Evolutionary conservation across 2,329 filamentous ascomycete species (phyloP).

Genomic region (Venturia aucupariae): DNA sequence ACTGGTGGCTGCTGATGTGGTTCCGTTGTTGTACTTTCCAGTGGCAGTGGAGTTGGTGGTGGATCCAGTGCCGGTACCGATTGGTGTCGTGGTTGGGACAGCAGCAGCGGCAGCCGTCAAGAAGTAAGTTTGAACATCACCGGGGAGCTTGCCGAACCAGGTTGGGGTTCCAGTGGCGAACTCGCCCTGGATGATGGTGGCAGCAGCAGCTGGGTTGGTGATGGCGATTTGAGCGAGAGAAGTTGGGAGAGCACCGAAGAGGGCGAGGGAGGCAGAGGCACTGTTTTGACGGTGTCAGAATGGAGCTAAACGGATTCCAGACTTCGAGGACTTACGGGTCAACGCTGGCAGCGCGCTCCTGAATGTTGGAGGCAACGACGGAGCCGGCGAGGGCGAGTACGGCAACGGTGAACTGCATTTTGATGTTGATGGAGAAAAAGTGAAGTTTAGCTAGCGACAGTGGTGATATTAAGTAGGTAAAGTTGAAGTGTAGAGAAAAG

Average conservation of each 20-base stretch:
- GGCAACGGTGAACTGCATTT: conserved; percentile 26
- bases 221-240: conserved; percentile 31
- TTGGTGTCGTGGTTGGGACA: conserved; percentile 16
- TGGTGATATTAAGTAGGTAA: background rate
- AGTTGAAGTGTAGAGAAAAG: background rate
- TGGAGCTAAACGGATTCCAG: background rate
- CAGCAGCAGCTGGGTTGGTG: conserved; percentile 34
- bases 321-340: conserved; percentile 15
- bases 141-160: conserved; percentile 38
- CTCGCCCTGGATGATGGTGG: conserved; percentile 33
- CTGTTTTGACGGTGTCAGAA: conserved; percentile 18
- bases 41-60: conserved; percentile 15
- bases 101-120: conserved; percentile 21
- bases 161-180: conserved; percentile 35
- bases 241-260: conserved; percentile 36
- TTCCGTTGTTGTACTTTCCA: background rate
- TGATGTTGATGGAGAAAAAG: conserved; percentile 14
- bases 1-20: conserved; percentile 5
- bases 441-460: background rate
- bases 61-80: conserved; percentile 21
- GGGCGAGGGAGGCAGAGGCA: conserved; percentile 32
- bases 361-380: conserved; percentile 20
- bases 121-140: conserved; percentile 36
- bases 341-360: conserved; percentile 15
- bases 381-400: conserved; percentile 25